phyloP scores from a whole-genome alignment of 495 filamentous ascomycete species.

The Podospora pseudoanserina region DNA sequence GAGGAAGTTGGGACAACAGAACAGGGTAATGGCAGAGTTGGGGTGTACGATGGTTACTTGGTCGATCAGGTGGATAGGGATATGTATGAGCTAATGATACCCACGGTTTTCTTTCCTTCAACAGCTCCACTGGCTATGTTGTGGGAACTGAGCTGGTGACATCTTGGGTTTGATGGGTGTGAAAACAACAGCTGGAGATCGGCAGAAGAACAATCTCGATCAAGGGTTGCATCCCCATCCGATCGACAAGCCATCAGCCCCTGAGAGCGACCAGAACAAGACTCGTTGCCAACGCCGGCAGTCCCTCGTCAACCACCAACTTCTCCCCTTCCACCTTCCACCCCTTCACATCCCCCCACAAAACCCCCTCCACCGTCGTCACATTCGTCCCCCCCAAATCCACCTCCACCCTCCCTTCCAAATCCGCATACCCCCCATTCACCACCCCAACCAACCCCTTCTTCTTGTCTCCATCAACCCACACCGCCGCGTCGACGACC shows the following conservation, averaged over 20 bases:
- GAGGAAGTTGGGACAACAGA: neutral
- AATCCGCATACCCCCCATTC: constrained; percentile 37
- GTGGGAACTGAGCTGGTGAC: neutral
- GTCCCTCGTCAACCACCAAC: constrained; percentile 17
- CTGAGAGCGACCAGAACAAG: constrained; percentile 25
- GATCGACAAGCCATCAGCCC: neutral
- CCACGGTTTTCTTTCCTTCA: neutral
- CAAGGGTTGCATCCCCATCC: no score
- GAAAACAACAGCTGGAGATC: neutral
- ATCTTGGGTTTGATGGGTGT: neutral
- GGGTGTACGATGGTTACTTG: no score
- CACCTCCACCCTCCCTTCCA: constrained; percentile 20
- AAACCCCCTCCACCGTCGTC: constrained; percentile 19
- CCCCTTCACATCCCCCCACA: constrained; percentile 21
- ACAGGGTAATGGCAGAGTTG: neutral
- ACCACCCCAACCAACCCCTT: constrained; percentile 45
- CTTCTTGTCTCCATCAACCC: constrained; percentile 28
- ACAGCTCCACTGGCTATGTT: neutral
- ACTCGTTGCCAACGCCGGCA: constrained; percentile 27
- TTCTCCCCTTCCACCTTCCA: constrained; percentile 25
- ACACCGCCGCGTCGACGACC: constrained; percentile 44
- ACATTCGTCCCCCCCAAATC: constrained; percentile 20
- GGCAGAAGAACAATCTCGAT: no score
- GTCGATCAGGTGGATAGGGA: neutral
- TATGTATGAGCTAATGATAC: constrained; percentile 8